Percentiles rank a stretch among this genome's conserved stretches.
phyloP scores from a whole-genome alignment of 1,139 yeast genomes.

The Lodderomyces pseudojiufengensis region DNA sequence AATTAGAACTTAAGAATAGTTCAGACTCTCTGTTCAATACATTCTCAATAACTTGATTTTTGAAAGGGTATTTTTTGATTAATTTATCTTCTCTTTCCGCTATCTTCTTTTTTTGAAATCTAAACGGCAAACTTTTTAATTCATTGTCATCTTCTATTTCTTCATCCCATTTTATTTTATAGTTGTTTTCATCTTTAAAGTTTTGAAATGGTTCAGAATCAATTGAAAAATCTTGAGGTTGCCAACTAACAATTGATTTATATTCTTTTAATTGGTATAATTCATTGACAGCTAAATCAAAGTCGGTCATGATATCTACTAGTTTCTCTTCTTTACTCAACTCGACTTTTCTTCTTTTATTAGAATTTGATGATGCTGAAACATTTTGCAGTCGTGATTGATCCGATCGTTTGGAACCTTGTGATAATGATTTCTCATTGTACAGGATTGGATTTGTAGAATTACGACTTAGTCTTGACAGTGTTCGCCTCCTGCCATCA shows the following conservation, averaged over 20 bases:
- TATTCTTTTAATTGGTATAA: slow-evolving; percentile 58
- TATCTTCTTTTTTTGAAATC: slow-evolving; percentile 45
- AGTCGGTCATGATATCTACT: slow-evolving; percentile 38
- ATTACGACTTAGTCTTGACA: slow-evolving; percentile 12
- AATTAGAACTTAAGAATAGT: too few relatives aligned
- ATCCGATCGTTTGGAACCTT: slow-evolving; percentile 3
- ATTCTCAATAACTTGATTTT: slow-evolving; percentile 25
- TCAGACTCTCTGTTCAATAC: too few relatives aligned
- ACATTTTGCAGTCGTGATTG: slow-evolving; percentile 1
- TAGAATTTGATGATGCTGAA: background rate
- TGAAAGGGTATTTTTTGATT: slow-evolving; percentile 35
- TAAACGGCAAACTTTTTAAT: slow-evolving; percentile 34
- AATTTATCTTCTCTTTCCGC: slow-evolving; percentile 36
- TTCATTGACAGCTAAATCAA: slow-evolving; percentile 46
- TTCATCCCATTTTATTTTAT: slow-evolving; percentile 33
- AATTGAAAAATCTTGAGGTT: slow-evolving; percentile 46
- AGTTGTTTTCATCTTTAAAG: slow-evolving; percentile 25
- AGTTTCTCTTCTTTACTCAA: slow-evolving; percentile 20
- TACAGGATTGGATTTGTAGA: slow-evolving; percentile 5
- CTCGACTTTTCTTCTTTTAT: slow-evolving; percentile 12
- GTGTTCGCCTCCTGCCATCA: slow-evolving; percentile 11
- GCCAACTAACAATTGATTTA: slow-evolving; percentile 57
- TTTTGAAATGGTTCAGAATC: slow-evolving; percentile 30
- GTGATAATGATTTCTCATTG: slow-evolving; percentile 3
- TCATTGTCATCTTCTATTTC: slow-evolving; percentile 24